These are phyloP conservation scores for Thymus mandschuricus DNA, from an alignment of 257 asterid species.

Conservation along the genomic window DNA sequence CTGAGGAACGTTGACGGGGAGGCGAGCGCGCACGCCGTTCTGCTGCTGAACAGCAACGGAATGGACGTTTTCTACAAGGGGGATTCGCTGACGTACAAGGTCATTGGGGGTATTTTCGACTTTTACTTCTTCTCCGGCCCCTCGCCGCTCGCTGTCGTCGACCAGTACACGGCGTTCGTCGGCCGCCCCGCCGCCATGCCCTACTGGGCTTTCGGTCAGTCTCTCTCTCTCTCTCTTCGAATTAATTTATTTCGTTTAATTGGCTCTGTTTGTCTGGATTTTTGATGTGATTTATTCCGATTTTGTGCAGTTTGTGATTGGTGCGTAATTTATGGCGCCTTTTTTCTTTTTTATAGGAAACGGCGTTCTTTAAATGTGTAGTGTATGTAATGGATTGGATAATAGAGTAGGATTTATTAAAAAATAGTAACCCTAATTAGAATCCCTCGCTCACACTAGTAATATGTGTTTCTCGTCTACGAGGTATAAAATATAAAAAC, in stretches of 20 bases:
- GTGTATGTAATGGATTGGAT: no score
- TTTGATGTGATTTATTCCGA: background rate
- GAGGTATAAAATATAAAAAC: no score
- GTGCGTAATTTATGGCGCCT: background rate
- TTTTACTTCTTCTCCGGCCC: constrained; percentile 93
- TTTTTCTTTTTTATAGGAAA: no score
- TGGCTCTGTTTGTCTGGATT: background rate
- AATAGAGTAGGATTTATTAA: background rate
- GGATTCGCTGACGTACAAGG: constrained; percentile 77
- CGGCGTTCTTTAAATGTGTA: background rate
- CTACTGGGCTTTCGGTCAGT: constrained; percentile 92
- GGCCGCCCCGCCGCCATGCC: constrained; percentile 99
- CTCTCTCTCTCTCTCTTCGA: background rate
- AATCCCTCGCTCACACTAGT: no score
- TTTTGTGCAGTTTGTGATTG: constrained; percentile 5
- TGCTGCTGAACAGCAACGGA: constrained; percentile 89
- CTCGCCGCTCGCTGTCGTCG: constrained; percentile 80
- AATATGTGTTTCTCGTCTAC: no score
- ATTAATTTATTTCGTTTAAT: background rate
- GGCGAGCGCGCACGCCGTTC: constrained; percentile 72
- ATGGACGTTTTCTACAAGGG: constrained; percentile 94
- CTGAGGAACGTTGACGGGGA: constrained; percentile 63
- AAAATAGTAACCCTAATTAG: no score
- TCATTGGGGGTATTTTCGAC: constrained; percentile 95
- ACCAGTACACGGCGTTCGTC: constrained; percentile 76